Evolutionary conservation across 1,139 yeast genomes (phyloP).

Genomic region (Suhomyces coccinellae): DNA sequence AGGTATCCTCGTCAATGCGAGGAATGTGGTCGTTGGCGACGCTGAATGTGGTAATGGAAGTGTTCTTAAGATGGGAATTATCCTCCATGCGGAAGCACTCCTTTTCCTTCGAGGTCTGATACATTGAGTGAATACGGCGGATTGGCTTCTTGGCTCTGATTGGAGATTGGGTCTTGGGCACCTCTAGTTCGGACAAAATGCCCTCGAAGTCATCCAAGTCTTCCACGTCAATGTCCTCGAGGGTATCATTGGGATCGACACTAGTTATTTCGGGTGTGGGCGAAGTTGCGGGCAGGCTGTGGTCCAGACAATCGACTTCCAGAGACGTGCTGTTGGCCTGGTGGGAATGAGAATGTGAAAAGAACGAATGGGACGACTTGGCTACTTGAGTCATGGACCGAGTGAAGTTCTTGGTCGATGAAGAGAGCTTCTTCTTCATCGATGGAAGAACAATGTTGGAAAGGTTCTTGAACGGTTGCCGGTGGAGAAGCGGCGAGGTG

Average conservation of each 20-base stretch:
- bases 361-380: conserved; percentile 7
- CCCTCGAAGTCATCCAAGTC: neutral
- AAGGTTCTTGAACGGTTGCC: conserved; percentile 30
- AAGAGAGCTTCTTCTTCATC: conserved; percentile 23
- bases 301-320: conserved; percentile 2
- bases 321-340: conserved; percentile 1
- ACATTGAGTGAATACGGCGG: conserved; percentile 69
- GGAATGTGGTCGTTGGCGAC: conserved; percentile 69
- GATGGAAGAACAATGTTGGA: conserved; percentile 27
- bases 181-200: neutral
- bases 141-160: conserved; percentile 23
- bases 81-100: conserved; percentile 30
- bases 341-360: conserved; percentile 1
- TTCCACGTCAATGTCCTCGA: conserved; percentile 2
- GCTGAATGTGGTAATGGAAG: conserved; percentile 47
- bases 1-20: conserved; percentile 65
- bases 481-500: conserved; percentile 22
- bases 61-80: conserved; percentile 41
- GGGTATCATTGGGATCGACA: conserved; percentile 1
- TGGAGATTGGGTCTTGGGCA: conserved; percentile 4
- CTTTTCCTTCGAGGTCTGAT: conserved; percentile 46
- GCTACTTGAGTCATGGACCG: conserved; percentile 23
- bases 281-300: neutral
- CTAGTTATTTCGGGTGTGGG: conserved; percentile 1
- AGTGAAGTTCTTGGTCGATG: conserved; percentile 21